These are phyloP conservation scores for Eimeria necatrix DNA, from an alignment of 169 alveolate species.

Conservation along the genomic window DNA sequence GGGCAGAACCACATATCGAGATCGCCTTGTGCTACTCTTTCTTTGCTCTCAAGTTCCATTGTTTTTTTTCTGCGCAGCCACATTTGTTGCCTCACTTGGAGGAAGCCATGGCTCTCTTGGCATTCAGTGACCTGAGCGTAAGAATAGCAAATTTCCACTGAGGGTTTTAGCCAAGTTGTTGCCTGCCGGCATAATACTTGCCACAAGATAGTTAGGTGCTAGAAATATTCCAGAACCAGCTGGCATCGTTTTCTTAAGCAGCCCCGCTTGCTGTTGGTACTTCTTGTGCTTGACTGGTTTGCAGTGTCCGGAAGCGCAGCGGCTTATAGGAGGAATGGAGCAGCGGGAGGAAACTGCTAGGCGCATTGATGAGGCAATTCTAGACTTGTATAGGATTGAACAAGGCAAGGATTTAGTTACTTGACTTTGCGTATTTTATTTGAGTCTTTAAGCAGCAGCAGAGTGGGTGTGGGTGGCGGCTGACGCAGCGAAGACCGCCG, in stretches of 20 bases:
- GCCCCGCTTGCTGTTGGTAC: background rate
- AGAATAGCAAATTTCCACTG: background rate
- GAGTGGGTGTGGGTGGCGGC: background rate
- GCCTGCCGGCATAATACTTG: background rate
- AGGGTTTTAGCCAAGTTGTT: background rate
- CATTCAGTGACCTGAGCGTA: conserved; percentile 80
- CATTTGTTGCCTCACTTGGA: conserved; percentile 79
- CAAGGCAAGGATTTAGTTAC: conserved; percentile 52
- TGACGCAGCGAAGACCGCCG: background rate
- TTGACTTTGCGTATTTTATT: background rate
- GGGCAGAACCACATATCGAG: no score
- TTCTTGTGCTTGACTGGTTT: background rate
- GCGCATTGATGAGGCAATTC: conserved; percentile 80
- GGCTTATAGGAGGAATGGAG: conserved; percentile 79
- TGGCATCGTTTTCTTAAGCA: background rate
- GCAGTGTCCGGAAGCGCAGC: conserved; percentile 81
- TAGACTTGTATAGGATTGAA: conserved; percentile 77
- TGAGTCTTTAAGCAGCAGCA: background rate
- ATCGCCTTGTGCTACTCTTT: background rate
- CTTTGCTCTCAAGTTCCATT: background rate
- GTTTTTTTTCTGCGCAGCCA: conserved; percentile 68
- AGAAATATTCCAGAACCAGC: background rate
- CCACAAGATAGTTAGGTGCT: no score
- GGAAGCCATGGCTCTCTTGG: conserved; percentile 81
- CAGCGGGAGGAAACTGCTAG: conserved; percentile 81